Conservation (phyloP, 805 yeast species). For the Wickerhamiella hasegawae region DNA sequence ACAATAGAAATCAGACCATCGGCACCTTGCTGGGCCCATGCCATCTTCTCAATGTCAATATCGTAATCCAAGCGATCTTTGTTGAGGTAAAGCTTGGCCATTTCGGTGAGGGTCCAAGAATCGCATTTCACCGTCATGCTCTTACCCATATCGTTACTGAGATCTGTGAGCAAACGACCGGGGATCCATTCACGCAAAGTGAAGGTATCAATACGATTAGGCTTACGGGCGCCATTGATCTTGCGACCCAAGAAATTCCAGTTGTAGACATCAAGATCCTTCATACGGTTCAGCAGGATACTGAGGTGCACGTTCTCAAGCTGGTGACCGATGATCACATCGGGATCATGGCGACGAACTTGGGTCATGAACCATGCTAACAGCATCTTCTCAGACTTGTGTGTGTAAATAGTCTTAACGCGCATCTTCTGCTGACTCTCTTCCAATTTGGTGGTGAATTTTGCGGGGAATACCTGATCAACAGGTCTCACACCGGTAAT, state of each 20-base stretch:
- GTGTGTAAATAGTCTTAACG: constrained; percentile 30
- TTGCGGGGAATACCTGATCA: constrained; percentile 45
- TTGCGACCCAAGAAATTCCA: constrained; percentile 76
- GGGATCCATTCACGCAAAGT: constrained; percentile 55
- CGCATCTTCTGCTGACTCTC: constrained; percentile 32
- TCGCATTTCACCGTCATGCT: constrained; percentile 84
- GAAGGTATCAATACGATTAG: constrained; percentile 17
- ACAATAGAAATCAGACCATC: constrained; percentile 51
- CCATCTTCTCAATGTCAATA: constrained; percentile 46
- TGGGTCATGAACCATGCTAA: constrained; percentile 59
- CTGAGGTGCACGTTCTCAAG: constrained; percentile 66
- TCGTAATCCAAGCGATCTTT: constrained; percentile 48
- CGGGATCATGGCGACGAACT: constrained; percentile 74
- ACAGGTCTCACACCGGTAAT: constrained; percentile 70
- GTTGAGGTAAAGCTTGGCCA: constrained; percentile 68
- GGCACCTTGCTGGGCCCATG: constrained; percentile 37
- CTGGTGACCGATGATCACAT: constrained; percentile 75
- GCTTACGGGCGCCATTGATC: constrained; percentile 48
- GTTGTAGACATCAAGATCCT: constrained; percentile 51
- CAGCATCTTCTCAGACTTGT: constrained; percentile 59
- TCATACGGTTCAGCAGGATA: constrained; percentile 66
- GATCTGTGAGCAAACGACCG: constrained; percentile 82
- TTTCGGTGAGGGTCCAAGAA: constrained; percentile 85
- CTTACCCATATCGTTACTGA: constrained; percentile 89
- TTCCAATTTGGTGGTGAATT: constrained; percentile 35